phyloP scores from a whole-genome alignment of 441 rosid genomes.

The Hypseocharis bilobata region DNA sequence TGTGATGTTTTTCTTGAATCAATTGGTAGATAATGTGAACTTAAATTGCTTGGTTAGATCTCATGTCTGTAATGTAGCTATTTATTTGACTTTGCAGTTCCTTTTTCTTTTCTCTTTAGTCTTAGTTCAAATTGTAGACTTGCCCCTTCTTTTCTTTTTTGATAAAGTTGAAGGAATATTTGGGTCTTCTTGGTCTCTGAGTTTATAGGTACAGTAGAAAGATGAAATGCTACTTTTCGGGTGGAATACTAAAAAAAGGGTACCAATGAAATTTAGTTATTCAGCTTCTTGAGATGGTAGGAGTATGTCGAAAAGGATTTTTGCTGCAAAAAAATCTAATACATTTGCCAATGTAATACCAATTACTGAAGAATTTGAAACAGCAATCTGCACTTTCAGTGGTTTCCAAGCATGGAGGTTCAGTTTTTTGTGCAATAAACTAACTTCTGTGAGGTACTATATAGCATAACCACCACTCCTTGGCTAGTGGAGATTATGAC shows the following conservation, averaged over 20 bases:
- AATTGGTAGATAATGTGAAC: background rate
- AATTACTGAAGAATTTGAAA: background rate
- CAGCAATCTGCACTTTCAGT: background rate
- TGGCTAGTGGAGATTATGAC: background rate
- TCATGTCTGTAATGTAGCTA: background rate
- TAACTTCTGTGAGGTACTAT: background rate
- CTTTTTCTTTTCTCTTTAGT: background rate
- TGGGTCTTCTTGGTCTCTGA: background rate
- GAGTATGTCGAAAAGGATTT: background rate
- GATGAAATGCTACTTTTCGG: background rate
- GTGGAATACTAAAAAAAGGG: background rate
- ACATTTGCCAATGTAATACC: background rate
- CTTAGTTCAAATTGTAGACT: background rate
- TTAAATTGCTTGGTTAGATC: slow-evolving; percentile 1
- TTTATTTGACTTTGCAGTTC: background rate
- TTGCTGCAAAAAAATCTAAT: too few relatives aligned
- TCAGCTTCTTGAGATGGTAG: background rate
- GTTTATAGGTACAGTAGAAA: background rate
- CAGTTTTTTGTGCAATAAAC: background rate
- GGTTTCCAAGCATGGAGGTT: background rate
- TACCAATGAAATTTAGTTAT: background rate
- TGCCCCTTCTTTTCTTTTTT: background rate
- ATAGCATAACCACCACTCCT: too few relatives aligned
- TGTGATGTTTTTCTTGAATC: background rate
- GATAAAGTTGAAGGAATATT: background rate